Evolutionary conservation across 495 filamentous ascomycete genomes (phyloP), one percentile per base, ranked within the genome.

Genomic region (Penicillium maclennaniae): DNA sequence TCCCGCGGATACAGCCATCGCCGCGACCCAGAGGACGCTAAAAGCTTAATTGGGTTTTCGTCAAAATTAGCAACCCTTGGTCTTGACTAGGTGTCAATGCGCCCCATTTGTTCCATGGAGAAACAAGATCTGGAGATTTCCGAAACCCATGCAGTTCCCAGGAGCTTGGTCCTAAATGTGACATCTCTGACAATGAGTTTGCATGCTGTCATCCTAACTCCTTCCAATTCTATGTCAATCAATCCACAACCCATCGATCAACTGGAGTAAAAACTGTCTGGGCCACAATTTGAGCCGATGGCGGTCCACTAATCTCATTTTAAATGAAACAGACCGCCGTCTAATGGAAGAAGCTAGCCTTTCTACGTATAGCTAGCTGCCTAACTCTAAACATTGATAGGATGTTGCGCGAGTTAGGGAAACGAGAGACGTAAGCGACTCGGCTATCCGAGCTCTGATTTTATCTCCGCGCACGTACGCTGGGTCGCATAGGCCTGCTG

Each of bases 291-390:
- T 31, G n/a, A 19, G 40, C 45, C 38, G 38, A 53, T 45, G 8
- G 42, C 23, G 54, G 47, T 20, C 54, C 54, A 54, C 51, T 45
- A 31, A 46, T 57, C 50, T 44, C 43, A 20, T 49, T 52, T 45
- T 43, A 58, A 17, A 50, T 61, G 61, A 64, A 59, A 61, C 58
- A 56, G 37, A 19, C 47, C 31, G 60, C 52, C 17, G 21, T 56
- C 61, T 55, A 58, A 50, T 39, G 37, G 28, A 17, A 31, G 28
- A 27, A 40, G 31, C 49, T 40, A 50, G 40, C 41, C 49, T 10
- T 20, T 45, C 50, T 45, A 38, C 39, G 37, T 38, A 47, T 50
- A 51, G 51, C 20, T 28, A 43, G 6, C 20, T 42, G 20, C 27
- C 27, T 58, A 46, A 40, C 46, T 31, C 20, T 19, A 27, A 38